A percentile compares a stretch with the other conserved stretches of the same genome.
Evolutionary conservation across 2,329 filamentous ascomycete genomes (phyloP).

Genomic region (Pseudogymnoascus verrucosus): DNA sequence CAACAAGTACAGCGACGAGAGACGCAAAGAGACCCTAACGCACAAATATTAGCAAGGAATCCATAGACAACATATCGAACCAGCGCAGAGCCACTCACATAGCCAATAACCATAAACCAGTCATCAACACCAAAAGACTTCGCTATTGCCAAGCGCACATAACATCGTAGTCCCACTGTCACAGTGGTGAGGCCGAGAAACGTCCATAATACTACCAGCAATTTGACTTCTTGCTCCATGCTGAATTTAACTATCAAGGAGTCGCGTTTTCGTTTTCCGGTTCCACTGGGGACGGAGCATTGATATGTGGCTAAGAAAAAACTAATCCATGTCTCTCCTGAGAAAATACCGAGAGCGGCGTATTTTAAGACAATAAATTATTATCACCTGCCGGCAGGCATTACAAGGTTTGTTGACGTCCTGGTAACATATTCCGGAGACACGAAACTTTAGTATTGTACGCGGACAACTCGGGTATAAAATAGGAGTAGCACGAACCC

Average conservation of each 20-base stretch:
- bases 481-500: no score
- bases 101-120: constrained; percentile 16
- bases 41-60: background rate
- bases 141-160: constrained; percentile 15
- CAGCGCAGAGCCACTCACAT: constrained; percentile 9
- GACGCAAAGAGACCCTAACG: background rate
- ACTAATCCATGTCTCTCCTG: background rate
- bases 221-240: background rate
- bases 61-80: background rate
- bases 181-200: constrained; percentile 15
- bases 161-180: constrained; percentile 15
- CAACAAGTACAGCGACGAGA: background rate
- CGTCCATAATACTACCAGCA: background rate
- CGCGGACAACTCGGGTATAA: no score
- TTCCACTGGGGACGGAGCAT: background rate
- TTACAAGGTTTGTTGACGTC: background rate
- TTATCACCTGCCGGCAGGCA: background rate
- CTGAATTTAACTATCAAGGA: background rate
- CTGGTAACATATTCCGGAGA: background rate
- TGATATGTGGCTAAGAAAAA: background rate
- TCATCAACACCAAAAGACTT: constrained; percentile 17
- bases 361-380: background rate
- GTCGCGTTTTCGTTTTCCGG: background rate
- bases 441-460: no score
- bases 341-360: background rate